Evolutionary conservation across 1,284 basidiomycete species (phyloP).

Genomic region (Ceratobasidium sp.): DNA sequence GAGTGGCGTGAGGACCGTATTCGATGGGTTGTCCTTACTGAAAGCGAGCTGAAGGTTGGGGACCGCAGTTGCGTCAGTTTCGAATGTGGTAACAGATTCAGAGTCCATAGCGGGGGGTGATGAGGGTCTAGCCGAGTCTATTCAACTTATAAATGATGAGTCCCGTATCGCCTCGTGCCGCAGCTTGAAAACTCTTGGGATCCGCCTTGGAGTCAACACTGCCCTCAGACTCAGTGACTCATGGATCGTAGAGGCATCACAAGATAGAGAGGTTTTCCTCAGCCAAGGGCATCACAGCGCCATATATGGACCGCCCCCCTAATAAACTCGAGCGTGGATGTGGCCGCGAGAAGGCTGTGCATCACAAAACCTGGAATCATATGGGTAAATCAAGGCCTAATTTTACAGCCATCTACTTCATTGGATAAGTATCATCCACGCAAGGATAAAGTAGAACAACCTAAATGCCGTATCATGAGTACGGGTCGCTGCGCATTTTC

Average conservation of each 20-base stretch:
- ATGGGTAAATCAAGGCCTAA: neutral
- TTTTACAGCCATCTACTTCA: constrained; percentile 48
- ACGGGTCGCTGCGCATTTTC: neutral
- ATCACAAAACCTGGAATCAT: neutral
- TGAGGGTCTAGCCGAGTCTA: neutral
- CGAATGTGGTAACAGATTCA: neutral
- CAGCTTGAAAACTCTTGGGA: too few species aligned
- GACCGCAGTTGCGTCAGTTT: neutral
- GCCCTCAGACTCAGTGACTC: too few species aligned
- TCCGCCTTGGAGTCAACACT: too few species aligned
- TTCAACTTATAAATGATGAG: neutral
- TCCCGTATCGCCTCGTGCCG: neutral
- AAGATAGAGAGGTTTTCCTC: too few species aligned
- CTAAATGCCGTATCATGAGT: constrained; percentile 51
- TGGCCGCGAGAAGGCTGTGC: neutral
- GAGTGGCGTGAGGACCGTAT: constrained; percentile 10
- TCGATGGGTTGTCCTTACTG: constrained; percentile 32
- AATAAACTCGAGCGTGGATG: neutral
- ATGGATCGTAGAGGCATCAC: too few species aligned
- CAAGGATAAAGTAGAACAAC: constrained; percentile 81
- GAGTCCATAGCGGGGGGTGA: constrained; percentile 1
- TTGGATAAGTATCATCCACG: constrained; percentile 95
- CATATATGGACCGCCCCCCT: neutral
- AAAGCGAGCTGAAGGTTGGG: constrained; percentile 33
- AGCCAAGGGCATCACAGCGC: neutral